These are phyloP conservation scores for Leccinum subtestaceum DNA, from an alignment of 768 basidiomycete genomes.

Conservation along the genomic window DNA sequence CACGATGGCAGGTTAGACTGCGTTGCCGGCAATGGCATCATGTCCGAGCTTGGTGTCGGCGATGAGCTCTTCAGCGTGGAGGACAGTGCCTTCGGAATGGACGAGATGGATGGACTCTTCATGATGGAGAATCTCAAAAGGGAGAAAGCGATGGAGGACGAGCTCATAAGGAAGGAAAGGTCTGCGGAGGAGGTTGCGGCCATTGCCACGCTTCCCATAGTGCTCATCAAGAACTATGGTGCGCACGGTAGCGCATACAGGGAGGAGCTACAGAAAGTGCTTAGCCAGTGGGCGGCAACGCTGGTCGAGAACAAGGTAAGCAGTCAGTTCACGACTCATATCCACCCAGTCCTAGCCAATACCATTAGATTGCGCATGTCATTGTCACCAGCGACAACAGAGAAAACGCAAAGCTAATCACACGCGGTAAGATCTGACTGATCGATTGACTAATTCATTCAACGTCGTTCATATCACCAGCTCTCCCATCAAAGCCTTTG, in stretches of 20 bases:
- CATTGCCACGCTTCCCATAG: slow-evolving; percentile 71
- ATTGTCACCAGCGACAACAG: slow-evolving; percentile 88
- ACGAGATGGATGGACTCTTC: slow-evolving; percentile 4
- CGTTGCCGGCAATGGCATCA: slow-evolving; percentile 81
- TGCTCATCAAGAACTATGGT: slow-evolving; percentile 81
- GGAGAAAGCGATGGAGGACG: slow-evolving; percentile 33
- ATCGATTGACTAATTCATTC: not conserved
- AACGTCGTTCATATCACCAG: slow-evolving; percentile 36
- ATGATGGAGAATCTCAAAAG: slow-evolving; percentile 20
- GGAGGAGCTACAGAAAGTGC: slow-evolving; percentile 69
- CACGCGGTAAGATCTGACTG: slow-evolving; percentile 53
- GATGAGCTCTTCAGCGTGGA: slow-evolving; percentile 54
- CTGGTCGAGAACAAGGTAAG: slow-evolving; percentile 78
- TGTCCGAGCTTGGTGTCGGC: slow-evolving; percentile 82
- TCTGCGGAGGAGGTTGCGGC: slow-evolving; percentile 47
- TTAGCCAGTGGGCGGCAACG: slow-evolving; percentile 83
- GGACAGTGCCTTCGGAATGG: slow-evolving; percentile 29
- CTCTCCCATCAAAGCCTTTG: slow-evolving; percentile 81
- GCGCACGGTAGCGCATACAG: slow-evolving; percentile 51
- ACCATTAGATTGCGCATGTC: slow-evolving; percentile 78
- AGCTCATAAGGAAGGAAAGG: slow-evolving; percentile 30
- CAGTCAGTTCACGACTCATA: not conserved
- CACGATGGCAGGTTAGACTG: slow-evolving; percentile 87
- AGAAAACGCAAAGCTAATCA: slow-evolving; percentile 80
- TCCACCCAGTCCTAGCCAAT: not conserved